A percentile compares a stretch with the other conserved stretches of the same genome.
phyloP scores from a whole-genome alignment of 768 basidiomycete genomes.

The Boletus rex-veris region DNA sequence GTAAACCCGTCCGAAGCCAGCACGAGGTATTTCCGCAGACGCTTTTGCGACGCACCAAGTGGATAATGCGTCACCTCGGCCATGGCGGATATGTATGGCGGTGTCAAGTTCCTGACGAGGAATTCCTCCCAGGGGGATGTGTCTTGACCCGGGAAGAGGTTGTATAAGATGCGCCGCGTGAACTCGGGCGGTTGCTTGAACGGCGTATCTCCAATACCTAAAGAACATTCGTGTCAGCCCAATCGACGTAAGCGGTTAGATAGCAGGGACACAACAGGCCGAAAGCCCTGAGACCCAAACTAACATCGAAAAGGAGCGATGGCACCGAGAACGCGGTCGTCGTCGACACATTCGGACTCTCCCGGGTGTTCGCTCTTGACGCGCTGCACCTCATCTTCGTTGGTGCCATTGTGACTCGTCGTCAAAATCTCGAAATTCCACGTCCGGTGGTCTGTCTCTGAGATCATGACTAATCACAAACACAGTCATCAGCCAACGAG shows the following conservation, averaged over 20 bases:
- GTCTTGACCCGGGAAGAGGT: constrained; percentile 57
- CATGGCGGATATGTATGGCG: constrained; percentile 62
- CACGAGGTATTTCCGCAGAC: constrained; percentile 51
- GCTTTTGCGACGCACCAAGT: constrained; percentile 31
- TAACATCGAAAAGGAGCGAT: constrained; percentile 75
- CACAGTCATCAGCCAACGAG: constrained; percentile 9
- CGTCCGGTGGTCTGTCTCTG: constrained; percentile 42
- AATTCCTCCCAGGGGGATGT: constrained; percentile 66
- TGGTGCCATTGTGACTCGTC: constrained; percentile 67
- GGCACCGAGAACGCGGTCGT: constrained; percentile 69
- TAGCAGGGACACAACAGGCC: constrained; percentile 6
- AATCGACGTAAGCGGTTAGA: constrained; percentile 7
- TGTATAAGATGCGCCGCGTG: constrained; percentile 63
- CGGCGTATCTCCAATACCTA: constrained; percentile 67
- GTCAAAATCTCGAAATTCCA: constrained; percentile 65
- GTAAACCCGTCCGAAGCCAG: constrained; percentile 66
- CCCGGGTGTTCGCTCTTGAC: constrained; percentile 62
- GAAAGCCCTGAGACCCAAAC: constrained; percentile 27
- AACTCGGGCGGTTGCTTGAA: constrained; percentile 73
- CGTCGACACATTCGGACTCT: constrained; percentile 64
- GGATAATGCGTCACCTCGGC: constrained; percentile 61
- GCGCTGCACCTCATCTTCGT: constrained; percentile 61
- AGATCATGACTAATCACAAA: constrained; percentile 46
- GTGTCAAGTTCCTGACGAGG: constrained; percentile 55
- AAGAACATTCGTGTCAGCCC: constrained; percentile 1